Conservation (phyloP, 345 rosid species). For the Linum tenue region DNA sequence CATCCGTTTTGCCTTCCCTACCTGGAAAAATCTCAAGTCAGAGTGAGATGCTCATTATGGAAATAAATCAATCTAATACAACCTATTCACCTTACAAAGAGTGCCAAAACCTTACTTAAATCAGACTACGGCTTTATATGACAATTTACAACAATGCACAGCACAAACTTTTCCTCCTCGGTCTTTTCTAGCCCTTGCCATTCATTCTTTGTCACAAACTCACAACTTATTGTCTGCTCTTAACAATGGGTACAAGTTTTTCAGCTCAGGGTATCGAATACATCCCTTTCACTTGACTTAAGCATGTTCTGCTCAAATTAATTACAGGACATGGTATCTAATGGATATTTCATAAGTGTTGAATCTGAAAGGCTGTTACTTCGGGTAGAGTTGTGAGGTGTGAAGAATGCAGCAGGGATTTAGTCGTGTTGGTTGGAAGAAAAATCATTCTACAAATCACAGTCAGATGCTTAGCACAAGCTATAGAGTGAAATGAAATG, state of each 20-base stretch:
- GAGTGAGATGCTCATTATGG: neutral
- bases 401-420: neutral
- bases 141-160: neutral
- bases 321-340: neutral
- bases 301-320: neutral
- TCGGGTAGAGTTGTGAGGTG: neutral
- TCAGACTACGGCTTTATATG: neutral
- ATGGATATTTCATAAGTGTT: neutral
- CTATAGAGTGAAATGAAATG: slow-evolving; percentile 7
- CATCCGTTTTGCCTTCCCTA: slow-evolving; percentile 15
- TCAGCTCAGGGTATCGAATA: too few relatives aligned
- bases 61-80: too few relatives aligned
- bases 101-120: neutral
- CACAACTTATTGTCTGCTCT: too few relatives aligned
- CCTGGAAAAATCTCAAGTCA: slow-evolving; percentile 17
- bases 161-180: neutral
- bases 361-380: neutral
- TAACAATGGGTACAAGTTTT: too few relatives aligned
- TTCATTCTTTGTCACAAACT: too few relatives aligned
- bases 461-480: slow-evolving; percentile 1
- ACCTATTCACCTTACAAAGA: too few relatives aligned
- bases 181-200: too few relatives aligned
- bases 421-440: neutral
- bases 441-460: neutral
- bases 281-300: neutral